These are phyloP conservation scores for Colletotrichum orchidophilum DNA, from an alignment of 2,329 filamentous ascomycete genomes.

Conservation along the genomic window DNA sequence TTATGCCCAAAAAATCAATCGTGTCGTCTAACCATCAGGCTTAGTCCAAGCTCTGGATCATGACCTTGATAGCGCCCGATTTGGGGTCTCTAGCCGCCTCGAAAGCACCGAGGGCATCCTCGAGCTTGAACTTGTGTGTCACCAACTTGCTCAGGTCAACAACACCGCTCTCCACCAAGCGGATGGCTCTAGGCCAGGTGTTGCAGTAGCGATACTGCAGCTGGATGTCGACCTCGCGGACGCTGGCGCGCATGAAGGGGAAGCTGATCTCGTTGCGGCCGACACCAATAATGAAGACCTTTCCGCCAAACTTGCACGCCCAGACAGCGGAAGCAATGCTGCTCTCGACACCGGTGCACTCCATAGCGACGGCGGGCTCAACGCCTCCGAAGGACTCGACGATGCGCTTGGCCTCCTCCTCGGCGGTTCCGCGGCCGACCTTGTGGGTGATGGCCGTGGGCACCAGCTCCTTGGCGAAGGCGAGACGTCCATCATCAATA, in stretches of 20 bases:
- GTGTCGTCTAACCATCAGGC: neutral
- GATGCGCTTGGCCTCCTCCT: slow-evolving; percentile 79
- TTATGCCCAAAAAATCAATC: slow-evolving; percentile 32
- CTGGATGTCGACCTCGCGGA: slow-evolving; percentile 91
- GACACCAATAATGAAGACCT: slow-evolving; percentile 96
- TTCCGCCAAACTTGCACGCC: slow-evolving; percentile 92
- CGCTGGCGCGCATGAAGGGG: slow-evolving; percentile 92
- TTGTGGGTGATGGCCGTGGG: slow-evolving; percentile 84
- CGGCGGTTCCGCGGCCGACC: slow-evolving; percentile 71
- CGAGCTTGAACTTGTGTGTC: slow-evolving; percentile 86
- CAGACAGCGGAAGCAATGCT: slow-evolving; percentile 88
- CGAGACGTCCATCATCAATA: slow-evolving; percentile 85
- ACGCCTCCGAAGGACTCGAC: slow-evolving; percentile 75
- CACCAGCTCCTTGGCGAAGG: slow-evolving; percentile 85
- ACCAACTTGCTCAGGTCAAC: slow-evolving; percentile 84
- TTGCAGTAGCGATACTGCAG: slow-evolving; percentile 98
- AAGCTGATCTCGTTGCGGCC: slow-evolving; percentile 96
- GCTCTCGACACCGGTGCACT: slow-evolving; percentile 95
- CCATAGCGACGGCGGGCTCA: slow-evolving; percentile 83
- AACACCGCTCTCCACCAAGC: slow-evolving; percentile 84
- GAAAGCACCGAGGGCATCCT: slow-evolving; percentile 90
- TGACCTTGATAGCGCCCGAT: slow-evolving; percentile 97
- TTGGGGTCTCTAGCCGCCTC: slow-evolving; percentile 87
- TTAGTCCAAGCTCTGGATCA: slow-evolving; percentile 80
- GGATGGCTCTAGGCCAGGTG: slow-evolving; percentile 94